A percentile compares a stretch with the other conserved stretches of the same genome.
phyloP scores from a whole-genome alignment of 2,329 filamentous ascomycete species.

The Chrysoporthe deuterocubensis region DNA sequence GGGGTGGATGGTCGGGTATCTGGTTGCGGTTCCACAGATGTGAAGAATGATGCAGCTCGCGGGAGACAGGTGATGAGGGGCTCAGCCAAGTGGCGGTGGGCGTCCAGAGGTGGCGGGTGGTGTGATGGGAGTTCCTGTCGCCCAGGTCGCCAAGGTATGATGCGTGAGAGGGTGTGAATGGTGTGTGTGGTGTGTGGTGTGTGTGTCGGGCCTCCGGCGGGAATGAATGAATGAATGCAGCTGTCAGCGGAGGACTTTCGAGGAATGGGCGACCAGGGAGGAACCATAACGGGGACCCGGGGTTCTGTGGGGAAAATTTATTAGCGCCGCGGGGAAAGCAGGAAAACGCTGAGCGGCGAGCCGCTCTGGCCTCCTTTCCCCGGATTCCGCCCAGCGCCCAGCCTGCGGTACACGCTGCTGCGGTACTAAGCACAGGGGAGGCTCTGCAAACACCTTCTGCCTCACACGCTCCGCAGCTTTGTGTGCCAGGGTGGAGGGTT shows the following conservation, averaged over 20 bases:
- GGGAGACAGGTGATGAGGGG: not conserved
- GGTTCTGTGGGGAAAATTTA: conserved; percentile 7
- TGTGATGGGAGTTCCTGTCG: not conserved
- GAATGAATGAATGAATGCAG: not conserved
- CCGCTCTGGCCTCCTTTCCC: not conserved
- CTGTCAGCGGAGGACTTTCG: no score
- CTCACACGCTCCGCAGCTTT: no score
- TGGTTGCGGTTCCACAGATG: not conserved
- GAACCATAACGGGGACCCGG: not conserved
- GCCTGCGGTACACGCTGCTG: no score
- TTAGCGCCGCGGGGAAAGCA: conserved; percentile 10
- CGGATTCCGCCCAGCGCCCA: not conserved
- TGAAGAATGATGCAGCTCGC: not conserved
- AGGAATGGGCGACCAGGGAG: not conserved
- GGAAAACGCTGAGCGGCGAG: not conserved
- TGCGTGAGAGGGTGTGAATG: no score
- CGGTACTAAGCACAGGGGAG: no score
- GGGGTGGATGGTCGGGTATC: not conserved
- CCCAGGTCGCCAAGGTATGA: not conserved
- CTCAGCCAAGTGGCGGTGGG: not conserved
- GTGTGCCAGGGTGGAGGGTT: not conserved
- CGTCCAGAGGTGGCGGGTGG: not conserved
- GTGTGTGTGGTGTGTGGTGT: not conserved
- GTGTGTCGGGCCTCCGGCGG: not conserved
- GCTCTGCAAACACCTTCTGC: not conserved